Base-by-base conservation (phyloP, 352 stramenopile species). In the Globisporangium radiosum region DNA sequence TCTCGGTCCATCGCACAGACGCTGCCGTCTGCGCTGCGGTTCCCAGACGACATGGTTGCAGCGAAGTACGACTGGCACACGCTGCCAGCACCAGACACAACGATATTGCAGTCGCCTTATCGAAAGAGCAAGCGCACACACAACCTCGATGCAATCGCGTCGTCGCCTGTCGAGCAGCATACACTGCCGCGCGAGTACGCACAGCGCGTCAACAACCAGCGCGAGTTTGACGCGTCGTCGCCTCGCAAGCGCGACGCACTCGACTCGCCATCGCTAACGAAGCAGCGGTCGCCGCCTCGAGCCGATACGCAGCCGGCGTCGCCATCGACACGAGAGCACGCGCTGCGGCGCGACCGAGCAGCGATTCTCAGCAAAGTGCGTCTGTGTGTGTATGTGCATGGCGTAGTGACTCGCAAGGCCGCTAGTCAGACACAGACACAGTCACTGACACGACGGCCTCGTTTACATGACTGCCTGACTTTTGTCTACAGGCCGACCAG, bases 11-110 rank as follows among this genome's bases (percentile, higher is more conserved):
- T 62, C 25, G 10, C 52, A 1, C 48, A 87, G 69, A 88, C 63
- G n/a, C 62, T 90, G n/a, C 74, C 74, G 13, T 42, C 51, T 45
- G 54, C 40, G n/a, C 66, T 84, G 48, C 60, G 63, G 8, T 77
- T 81, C 47, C 65, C 70, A 54, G 64, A 66, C 9, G 5, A 25
- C 1, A 44, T 51, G 2, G 63, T 64, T 50, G 58, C 58, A 9
- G 52, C 59, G 11, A 56, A 74, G 17, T 79, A 79, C 44, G 25
- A 66, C 25, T 84, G 74, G 74, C 47, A 69, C 15, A 43, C 48
- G n/a, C 14, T 81, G 0, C 72, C 72, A 25, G 37, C 58, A 3
- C 53, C 39, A 3, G 36, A 33, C 25, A 33, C 25, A 33, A 33
- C 37, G 8, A 39, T 54, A 9, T 3, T 47, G 5, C 25, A 37